These are phyloP conservation scores for Fragaria iinumae DNA, from an alignment of 306 rosid genomes.

Conservation along the genomic window DNA sequence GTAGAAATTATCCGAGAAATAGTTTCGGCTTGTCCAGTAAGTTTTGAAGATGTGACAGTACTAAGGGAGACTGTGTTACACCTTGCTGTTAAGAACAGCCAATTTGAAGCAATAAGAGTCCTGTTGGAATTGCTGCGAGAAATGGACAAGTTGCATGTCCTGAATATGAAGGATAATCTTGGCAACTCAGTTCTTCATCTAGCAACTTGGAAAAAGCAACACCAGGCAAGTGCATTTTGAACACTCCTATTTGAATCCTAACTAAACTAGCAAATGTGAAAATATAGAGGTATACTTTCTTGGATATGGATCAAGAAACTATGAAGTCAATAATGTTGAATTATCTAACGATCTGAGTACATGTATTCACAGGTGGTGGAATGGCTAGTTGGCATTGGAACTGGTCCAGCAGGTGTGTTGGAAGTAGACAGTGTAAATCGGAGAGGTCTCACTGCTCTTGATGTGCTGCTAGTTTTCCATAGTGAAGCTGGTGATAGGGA, in stretches of 20 bases:
- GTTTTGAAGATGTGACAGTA: constrained; percentile 22
- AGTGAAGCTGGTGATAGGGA: constrained; percentile 38
- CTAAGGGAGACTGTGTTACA: constrained; percentile 23
- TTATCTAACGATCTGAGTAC: background rate
- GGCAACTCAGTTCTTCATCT: constrained; percentile 34
- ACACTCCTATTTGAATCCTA: background rate
- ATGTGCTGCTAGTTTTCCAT: constrained; percentile 23
- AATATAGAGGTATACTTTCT: background rate
- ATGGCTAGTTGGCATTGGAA: constrained; percentile 16
- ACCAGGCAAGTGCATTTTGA: constrained; percentile 18
- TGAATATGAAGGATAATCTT: constrained; percentile 19
- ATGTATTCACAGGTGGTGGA: constrained; percentile 25
- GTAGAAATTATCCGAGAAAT: constrained; percentile 21
- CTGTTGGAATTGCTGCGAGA: constrained; percentile 8
- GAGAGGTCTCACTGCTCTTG: constrained; percentile 26
- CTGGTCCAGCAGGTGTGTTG: background rate
- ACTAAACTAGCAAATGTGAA: background rate
- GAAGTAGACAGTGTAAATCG: constrained; percentile 15
- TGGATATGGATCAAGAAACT: background rate
- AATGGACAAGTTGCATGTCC: constrained; percentile 7
- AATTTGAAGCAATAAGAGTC: constrained; percentile 14
- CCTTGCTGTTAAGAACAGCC: constrained; percentile 29
- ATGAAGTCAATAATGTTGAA: background rate
- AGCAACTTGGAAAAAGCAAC: constrained; percentile 31
- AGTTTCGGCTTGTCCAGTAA: constrained; percentile 27